A percentile compares a stretch with the other conserved stretches of the same genome.
phyloP scores from a whole-genome alignment of 192 early-diverging fungal species.

The Podila epigama region DNA sequence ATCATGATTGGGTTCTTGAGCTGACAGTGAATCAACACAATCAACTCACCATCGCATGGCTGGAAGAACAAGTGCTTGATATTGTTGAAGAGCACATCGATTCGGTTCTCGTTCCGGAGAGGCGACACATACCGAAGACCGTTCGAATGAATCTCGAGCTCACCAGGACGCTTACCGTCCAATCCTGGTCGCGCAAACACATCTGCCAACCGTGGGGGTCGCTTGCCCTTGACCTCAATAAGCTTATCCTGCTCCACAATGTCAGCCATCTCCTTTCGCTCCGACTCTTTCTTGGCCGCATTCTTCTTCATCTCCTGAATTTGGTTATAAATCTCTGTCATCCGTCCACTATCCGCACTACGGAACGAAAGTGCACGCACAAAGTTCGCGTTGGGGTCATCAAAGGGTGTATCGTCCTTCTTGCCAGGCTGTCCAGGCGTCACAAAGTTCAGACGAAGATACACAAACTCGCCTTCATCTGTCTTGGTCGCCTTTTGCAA shows the following conservation, averaged over 20 bases:
- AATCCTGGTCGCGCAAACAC: conserved; percentile 92
- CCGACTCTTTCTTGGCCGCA: conserved; percentile 89
- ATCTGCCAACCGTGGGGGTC: conserved; percentile 80
- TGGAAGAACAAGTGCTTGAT: conserved; percentile 98
- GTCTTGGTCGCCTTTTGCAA: conserved; percentile 93
- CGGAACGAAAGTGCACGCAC: conserved; percentile 93
- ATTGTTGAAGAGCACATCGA: conserved; percentile 96
- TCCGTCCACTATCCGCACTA: conserved; percentile 80
- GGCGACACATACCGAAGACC: conserved; percentile 91
- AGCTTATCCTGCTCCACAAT: conserved; percentile 95
- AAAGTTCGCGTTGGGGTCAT: conserved; percentile 88
- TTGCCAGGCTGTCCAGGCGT: conserved; percentile 95
- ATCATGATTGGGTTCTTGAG: conserved; percentile 97
- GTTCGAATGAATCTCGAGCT: conserved; percentile 96
- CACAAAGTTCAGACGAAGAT: conserved; percentile 94
- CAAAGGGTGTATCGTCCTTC: conserved; percentile 89
- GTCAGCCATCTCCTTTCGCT: conserved; percentile 95
- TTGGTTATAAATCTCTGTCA: conserved; percentile 84
- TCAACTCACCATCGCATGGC: conserved; percentile 95
- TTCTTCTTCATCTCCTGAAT: conserved; percentile 95
- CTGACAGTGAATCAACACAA: conserved; percentile 95
- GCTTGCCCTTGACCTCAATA: conserved; percentile 73
- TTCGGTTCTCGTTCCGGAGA: conserved; percentile 70
- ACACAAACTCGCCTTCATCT: conserved; percentile 91
- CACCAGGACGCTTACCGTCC: conserved; percentile 95